phyloP scores from a whole-genome alignment of 768 basidiomycete species.

The Boletus reticuloceps region DNA sequence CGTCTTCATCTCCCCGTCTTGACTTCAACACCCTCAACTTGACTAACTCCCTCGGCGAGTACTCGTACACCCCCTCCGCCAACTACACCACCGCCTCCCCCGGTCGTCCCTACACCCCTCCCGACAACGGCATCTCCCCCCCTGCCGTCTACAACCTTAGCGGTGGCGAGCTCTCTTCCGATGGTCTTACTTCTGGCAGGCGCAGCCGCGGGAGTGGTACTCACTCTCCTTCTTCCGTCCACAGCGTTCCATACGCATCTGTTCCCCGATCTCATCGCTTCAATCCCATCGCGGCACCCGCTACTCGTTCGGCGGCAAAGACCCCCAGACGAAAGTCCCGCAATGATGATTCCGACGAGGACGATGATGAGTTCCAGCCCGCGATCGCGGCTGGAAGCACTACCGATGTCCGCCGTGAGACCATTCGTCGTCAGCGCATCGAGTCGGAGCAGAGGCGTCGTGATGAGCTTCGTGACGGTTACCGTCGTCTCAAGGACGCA shows the following conservation, averaged over 20 bases:
- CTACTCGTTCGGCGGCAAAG: slow-evolving; percentile 53
- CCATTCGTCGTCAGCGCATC: slow-evolving; percentile 88
- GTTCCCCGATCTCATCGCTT: slow-evolving; percentile 76
- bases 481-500: slow-evolving; percentile 85
- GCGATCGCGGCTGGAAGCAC: slow-evolving; percentile 39
- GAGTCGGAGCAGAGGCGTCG: slow-evolving; percentile 91
- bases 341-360: slow-evolving; percentile 71
- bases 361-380: slow-evolving; percentile 74
- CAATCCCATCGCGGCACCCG: slow-evolving; percentile 63
- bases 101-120: slow-evolving; percentile 67
- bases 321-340: slow-evolving; percentile 43
- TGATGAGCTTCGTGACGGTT: slow-evolving; percentile 91
- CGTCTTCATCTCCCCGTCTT: slow-evolving; percentile 54
- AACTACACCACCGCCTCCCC: slow-evolving; percentile 53
- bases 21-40: slow-evolving; percentile 64
- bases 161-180: slow-evolving; percentile 72
- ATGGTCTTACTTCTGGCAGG: slow-evolving; percentile 60
- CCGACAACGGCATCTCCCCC: slow-evolving; percentile 65
- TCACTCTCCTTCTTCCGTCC: slow-evolving; percentile 46
- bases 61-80: slow-evolving; percentile 52
- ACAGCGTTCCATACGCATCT: slow-evolving; percentile 53
- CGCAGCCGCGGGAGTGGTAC: slow-evolving; percentile 72
- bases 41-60: slow-evolving; percentile 54
- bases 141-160: slow-evolving; percentile 71
- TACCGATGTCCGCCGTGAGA: slow-evolving; percentile 79